phyloP scores from a whole-genome alignment of 139 green algal species.

The Chlamydomonas sp. region DNA sequence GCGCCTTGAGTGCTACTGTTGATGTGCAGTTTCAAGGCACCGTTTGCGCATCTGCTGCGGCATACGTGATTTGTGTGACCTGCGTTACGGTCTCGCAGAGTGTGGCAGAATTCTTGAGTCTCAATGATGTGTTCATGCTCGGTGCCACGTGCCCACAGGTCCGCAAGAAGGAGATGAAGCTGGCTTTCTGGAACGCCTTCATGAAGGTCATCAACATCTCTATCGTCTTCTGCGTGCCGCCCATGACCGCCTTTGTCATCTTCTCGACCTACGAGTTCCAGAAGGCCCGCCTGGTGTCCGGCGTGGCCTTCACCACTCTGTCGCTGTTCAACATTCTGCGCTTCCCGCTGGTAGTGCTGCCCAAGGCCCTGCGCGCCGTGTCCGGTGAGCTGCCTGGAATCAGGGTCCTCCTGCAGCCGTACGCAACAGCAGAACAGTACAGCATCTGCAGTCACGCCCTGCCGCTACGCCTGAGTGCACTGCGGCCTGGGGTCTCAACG shows the following conservation, averaged over 20 bases:
- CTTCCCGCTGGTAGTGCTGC: conserved; percentile 80
- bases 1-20: too few relatives aligned
- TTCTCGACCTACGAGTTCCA: conserved; percentile 60
- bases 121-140: too few relatives aligned
- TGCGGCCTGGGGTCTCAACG: too few relatives aligned
- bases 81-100: too few relatives aligned
- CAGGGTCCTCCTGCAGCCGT: too few relatives aligned
- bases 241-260: conserved; percentile 56
- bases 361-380: conserved; percentile 63
- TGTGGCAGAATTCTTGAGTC: too few relatives aligned
- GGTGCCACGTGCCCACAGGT: conserved; percentile 18
- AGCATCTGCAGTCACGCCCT: too few relatives aligned
- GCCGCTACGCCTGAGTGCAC: too few relatives aligned
- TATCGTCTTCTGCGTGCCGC: conserved; percentile 59
- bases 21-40: too few relatives aligned
- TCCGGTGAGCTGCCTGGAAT: background rate
- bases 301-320: conserved; percentile 72
- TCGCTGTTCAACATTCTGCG: conserved; percentile 85
- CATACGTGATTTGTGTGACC: too few relatives aligned
- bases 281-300: conserved; percentile 32
- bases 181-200: conserved; percentile 49
- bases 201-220: conserved; percentile 69
- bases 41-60: too few relatives aligned
- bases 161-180: conserved; percentile 42
- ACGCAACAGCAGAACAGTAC: too few relatives aligned